A percentile compares a stretch with the other conserved stretches of the same genome.
phyloP scores from a whole-genome alignment of 1,284 basidiomycete genomes.

The Phellopilus nigrolimitatus region DNA sequence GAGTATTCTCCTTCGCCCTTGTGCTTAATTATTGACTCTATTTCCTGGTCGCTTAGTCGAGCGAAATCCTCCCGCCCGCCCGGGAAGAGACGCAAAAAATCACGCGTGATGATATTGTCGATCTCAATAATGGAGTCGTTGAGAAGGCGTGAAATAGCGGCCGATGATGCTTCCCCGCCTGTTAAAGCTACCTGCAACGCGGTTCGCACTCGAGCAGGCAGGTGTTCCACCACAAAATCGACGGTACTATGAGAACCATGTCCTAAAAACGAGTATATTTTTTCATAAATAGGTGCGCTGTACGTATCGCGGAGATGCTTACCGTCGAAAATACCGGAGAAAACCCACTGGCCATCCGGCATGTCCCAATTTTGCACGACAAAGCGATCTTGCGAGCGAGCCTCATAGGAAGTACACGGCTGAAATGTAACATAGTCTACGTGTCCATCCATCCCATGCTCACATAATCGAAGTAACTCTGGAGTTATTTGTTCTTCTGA shows the following conservation, averaged over 20 bases:
- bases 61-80: slow-evolving; percentile 26
- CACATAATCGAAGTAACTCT: slow-evolving; percentile 40
- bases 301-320: slow-evolving; percentile 14
- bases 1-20: slow-evolving; percentile 26
- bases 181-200: slow-evolving; percentile 38
- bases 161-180: slow-evolving; percentile 30
- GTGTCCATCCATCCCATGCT: slow-evolving; percentile 30
- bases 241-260: slow-evolving; percentile 59
- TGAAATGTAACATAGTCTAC: slow-evolving; percentile 54
- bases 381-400: slow-evolving; percentile 51
- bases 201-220: slow-evolving; percentile 43
- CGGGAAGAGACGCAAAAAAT: slow-evolving; percentile 43
- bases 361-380: slow-evolving; percentile 50
- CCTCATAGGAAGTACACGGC: slow-evolving; percentile 48
- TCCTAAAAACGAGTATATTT: slow-evolving; percentile 34
- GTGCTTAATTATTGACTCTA: slow-evolving; percentile 27
- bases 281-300: slow-evolving; percentile 12
- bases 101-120: slow-evolving; percentile 39
- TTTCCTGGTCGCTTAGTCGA: slow-evolving; percentile 25
- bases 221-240: slow-evolving; percentile 40
- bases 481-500: slow-evolving; percentile 41
- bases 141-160: slow-evolving; percentile 41
- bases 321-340: slow-evolving; percentile 62
- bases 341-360: slow-evolving; percentile 50
- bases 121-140: slow-evolving; percentile 37